Evolutionary conservation across 2,329 filamentous ascomycete species (phyloP), one percentile per base, ranked within the genome.

Genomic region (Polytolypa hystricis): DNA sequence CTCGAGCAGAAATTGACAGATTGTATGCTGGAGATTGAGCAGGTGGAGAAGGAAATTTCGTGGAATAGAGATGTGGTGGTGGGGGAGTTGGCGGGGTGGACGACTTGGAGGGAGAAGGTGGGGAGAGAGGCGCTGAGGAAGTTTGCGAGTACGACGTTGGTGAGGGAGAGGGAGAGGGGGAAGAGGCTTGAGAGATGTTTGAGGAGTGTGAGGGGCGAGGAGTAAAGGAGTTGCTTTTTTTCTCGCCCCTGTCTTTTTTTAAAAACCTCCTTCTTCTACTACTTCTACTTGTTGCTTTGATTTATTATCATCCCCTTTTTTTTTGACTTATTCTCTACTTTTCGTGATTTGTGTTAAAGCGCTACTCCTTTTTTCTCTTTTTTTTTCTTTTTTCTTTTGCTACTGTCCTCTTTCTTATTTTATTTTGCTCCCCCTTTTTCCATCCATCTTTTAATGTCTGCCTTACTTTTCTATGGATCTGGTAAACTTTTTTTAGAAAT

Each of bases 31-130:
- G 84, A 95, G 54, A 73, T 84, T 8, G 74, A 79, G 14, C 73
- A 77, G 29, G 61, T 94, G n/a, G 79, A 81, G 0, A 76, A 76
- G 35, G 91, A 98, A 59, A 65, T 98, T 38, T 69, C 85, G 33
- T 94, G 91, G 58, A 94, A 87, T 32, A 89, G 95, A 62, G 84
- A 93, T 58, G 85, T 89, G 10, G 89, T 96, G 16, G 89, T 93
- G 5, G 73, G 77, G 2, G 91, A 98, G 62, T 60, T 98, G 38
- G 91, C 91, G 1, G 86, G 84, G 11, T 98, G 91, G 85, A 87
- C 94, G 52, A 85, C 93, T 27, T 75, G 86, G 64, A 78, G 93
- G 52, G 84, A 85, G 47, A 76, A 74, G 50, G 77, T 84, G 62
- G 86, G 83, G 1, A 68, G 78, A 42, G 73, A 73, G 40, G 83